Evolutionary conservation across 495 filamentous ascomycete genomes (phyloP).

Genomic region (Hypoxylon fuscum): DNA sequence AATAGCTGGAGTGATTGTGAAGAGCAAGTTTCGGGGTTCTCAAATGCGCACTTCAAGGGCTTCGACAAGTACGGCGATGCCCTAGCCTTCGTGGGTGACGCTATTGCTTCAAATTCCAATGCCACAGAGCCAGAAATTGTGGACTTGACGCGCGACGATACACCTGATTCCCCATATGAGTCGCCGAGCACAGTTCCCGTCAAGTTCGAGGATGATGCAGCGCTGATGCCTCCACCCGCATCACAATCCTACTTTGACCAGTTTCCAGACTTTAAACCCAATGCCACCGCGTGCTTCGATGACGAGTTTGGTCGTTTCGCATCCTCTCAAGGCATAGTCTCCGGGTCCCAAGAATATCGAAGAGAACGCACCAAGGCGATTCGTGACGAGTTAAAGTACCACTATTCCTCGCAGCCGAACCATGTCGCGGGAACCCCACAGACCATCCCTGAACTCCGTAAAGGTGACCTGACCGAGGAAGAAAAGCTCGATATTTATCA

Average conservation of each 20-base stretch:
- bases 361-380: constrained; percentile 46
- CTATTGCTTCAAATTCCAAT: not conserved
- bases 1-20: constrained; percentile 32
- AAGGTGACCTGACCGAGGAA: constrained; percentile 8
- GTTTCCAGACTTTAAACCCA: constrained; percentile 43
- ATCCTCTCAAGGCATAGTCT: constrained; percentile 46
- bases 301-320: constrained; percentile 49
- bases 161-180: not conserved
- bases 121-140: not conserved
- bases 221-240: constrained; percentile 21
- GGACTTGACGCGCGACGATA: not conserved
- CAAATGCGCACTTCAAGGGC: constrained; percentile 23
- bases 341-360: constrained; percentile 45
- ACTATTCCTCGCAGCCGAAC: constrained; percentile 42
- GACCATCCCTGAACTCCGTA: constrained; percentile 21
- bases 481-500: constrained; percentile 40
- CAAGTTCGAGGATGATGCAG: constrained; percentile 18
- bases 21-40: constrained; percentile 24
- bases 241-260: constrained; percentile 50
- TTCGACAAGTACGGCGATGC: constrained; percentile 31
- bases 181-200: not conserved
- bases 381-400: constrained; percentile 43
- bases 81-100: constrained; percentile 22
- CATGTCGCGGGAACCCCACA: not conserved
- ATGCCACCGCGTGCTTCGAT: constrained; percentile 44